These are phyloP conservation scores for Suillus weaverae DNA, from an alignment of 768 basidiomycete genomes.

Conservation along the genomic window DNA sequence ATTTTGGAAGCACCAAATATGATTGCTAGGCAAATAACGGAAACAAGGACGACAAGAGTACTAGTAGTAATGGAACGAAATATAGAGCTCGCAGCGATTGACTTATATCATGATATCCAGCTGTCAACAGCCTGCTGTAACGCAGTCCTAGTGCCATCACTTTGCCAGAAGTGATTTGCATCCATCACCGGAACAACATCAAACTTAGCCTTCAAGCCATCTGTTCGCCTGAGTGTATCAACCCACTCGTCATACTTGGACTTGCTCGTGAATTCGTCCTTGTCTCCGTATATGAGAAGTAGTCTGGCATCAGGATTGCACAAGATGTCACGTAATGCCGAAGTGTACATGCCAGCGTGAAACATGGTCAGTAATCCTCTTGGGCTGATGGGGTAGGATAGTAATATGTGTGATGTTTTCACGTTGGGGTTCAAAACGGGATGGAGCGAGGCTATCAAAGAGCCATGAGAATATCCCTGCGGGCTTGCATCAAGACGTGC, in stretches of 20 bases:
- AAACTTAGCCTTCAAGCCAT: constrained; percentile 28
- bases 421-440: constrained; percentile 51
- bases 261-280: constrained; percentile 67
- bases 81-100: background rate
- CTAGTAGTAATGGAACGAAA: background rate
- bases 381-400: constrained; percentile 77
- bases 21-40: background rate
- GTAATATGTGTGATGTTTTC: constrained; percentile 61
- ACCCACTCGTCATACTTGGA: constrained; percentile 59
- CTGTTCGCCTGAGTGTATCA: constrained; percentile 33
- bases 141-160: constrained; percentile 22
- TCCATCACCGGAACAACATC: constrained; percentile 40
- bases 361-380: constrained; percentile 71
- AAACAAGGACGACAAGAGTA: constrained; percentile 4
- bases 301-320: constrained; percentile 47
- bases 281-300: constrained; percentile 65
- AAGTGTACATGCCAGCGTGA: constrained; percentile 52
- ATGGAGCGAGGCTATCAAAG: constrained; percentile 67
- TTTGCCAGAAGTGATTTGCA: constrained; percentile 72
- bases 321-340: constrained; percentile 51
- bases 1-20: constrained; percentile 19
- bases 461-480: constrained; percentile 83
- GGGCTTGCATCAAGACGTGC: background rate
- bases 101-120: constrained; percentile 19
- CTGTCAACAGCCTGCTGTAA: constrained; percentile 20